Evolutionary conservation across 352 stramenopile species (phyloP), one percentile per base, ranked within the genome.

Genomic region (Pythium biforme): DNA sequence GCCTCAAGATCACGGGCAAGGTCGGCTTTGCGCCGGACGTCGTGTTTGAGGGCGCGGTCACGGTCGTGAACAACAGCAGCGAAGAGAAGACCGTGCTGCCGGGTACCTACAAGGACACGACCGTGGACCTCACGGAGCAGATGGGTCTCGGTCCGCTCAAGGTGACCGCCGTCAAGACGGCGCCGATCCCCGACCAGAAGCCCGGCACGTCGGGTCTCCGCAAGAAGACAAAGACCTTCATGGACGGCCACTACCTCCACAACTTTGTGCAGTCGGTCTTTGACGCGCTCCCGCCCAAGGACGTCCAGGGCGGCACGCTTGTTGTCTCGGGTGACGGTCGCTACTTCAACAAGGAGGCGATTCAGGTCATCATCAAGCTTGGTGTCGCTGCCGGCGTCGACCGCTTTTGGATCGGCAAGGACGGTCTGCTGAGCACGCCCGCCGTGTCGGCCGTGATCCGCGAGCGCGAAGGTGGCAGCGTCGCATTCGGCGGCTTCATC

Each of bases 141-240:
- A 86, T 92, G 74, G 97, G 96, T 40, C 80, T 98, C 52, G 96
- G 96, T 41, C 79, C 85, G 70, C 79, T 98, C 73, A 90, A 97
- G 81, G 70, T 86, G 40, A 70, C 73, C 33, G 77, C 70, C n/a
- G 73, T 97, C 31, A 83, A 89, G 69, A 99, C 96, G 7, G 51
- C 75, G 56, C 95, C 96, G 29, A 98, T 99, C 71, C 68, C 89
- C 46, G 96, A 96, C 62, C 97, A 98, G 88, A 98, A 98, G 75
- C 97, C 97, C 0, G 97, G 97, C 54, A 99, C 97, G 15, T 98
- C 92, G 27, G 97, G 97, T 48, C 79, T 99, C 34, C 86, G 97
- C 59, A 99, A 99, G 83, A 99, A 99, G 87, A 99, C 97, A 4
- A 98, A 98, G 74, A 89, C 95, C 27, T 99, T 99, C 80, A 99